Evolutionary conservation across 495 filamentous ascomycete genomes (phyloP).

Genomic region (Penicillium pulvis): DNA sequence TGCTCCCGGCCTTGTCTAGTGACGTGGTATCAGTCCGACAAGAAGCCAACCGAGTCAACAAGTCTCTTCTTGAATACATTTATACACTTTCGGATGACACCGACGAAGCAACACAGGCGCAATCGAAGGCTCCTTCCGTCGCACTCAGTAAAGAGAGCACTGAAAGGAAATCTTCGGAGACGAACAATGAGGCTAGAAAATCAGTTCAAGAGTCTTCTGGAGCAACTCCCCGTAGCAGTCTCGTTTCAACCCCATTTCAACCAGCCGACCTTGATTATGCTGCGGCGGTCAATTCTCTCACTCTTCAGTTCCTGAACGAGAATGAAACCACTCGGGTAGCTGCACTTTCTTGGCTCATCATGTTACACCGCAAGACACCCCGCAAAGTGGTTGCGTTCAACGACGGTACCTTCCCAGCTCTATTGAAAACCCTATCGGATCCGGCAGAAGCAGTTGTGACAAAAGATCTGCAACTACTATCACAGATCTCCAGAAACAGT

Average conservation of each 20-base stretch:
- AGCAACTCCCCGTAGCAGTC: slow-evolving; percentile 49
- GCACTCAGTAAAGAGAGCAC: slow-evolving; percentile 51
- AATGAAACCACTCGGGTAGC: slow-evolving; percentile 94
- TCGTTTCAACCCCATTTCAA: slow-evolving; percentile 45
- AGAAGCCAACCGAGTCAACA: slow-evolving; percentile 86
- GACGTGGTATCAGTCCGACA: slow-evolving; percentile 84
- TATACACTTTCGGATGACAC: slow-evolving; percentile 83
- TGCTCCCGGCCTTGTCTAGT: slow-evolving; percentile 93
- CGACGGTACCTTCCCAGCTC: slow-evolving; percentile 93
- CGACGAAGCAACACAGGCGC: slow-evolving; percentile 41
- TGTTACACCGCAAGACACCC: slow-evolving; percentile 94
- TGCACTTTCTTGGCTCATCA: slow-evolving; percentile 92
- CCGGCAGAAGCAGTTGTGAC: slow-evolving; percentile 95
- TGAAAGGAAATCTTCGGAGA: slow-evolving; percentile 53
- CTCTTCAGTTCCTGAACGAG: slow-evolving; percentile 91
- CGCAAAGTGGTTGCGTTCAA: slow-evolving; percentile 93
- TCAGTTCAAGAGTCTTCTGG: slow-evolving; percentile 39
- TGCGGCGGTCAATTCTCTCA: slow-evolving; percentile 94
- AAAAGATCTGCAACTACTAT: slow-evolving; percentile 89
- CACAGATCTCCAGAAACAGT: slow-evolving; percentile 93
- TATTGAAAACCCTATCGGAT: slow-evolving; percentile 95
- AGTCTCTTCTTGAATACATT: slow-evolving; percentile 86
- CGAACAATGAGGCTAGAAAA: slow-evolving; percentile 35
- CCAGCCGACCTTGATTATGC: slow-evolving; percentile 85
- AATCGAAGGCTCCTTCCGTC: slow-evolving; percentile 38